Percentiles rank a stretch among this genome's conserved stretches.
phyloP scores from a whole-genome alignment of 1,139 yeast genomes.

The Pneumocystis canis region DNA sequence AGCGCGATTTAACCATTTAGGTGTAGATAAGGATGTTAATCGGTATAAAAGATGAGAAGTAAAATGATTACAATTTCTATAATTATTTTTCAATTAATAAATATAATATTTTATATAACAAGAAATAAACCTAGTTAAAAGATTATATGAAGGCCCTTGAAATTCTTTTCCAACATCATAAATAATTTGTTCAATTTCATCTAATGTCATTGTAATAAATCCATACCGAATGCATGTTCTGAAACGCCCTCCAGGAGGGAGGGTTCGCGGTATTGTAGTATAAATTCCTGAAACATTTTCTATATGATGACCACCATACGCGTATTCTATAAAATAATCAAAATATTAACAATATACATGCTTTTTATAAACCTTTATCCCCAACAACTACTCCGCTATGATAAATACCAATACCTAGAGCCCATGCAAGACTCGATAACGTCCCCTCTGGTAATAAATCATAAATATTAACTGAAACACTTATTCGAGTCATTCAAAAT shows the following conservation, averaged over 20 bases:
- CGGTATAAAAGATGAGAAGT: not conserved
- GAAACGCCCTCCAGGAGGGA: conserved; percentile 1
- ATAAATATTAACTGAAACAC: conserved; percentile 5
- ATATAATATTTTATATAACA: not conserved
- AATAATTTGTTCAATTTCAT: not conserved
- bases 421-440: conserved; percentile 4
- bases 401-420: conserved; percentile 5
- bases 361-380: conserved; percentile 1
- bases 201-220: conserved; percentile 1
- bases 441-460: conserved; percentile 1
- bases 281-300: conserved; percentile 4
- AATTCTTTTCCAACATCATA: conserved; percentile 1
- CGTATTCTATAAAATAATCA: conserved; percentile 1
- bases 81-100: not conserved
- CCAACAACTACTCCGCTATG: conserved; percentile 6
- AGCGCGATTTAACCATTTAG: conserved; percentile 11
- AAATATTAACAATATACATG: not conserved
- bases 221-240: conserved; percentile 3
- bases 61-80: conserved; percentile 7
- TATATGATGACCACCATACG: conserved; percentile 5
- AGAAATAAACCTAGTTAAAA: not conserved
- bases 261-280: not conserved
- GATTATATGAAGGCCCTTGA: conserved; percentile 3
- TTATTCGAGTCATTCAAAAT: not conserved
- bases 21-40: not conserved